A percentile compares a stretch with the other conserved stretches of the same genome.
Evolutionary conservation across 352 stramenopile genomes (phyloP).

Genomic region (Aphanomyces euteiches): DNA sequence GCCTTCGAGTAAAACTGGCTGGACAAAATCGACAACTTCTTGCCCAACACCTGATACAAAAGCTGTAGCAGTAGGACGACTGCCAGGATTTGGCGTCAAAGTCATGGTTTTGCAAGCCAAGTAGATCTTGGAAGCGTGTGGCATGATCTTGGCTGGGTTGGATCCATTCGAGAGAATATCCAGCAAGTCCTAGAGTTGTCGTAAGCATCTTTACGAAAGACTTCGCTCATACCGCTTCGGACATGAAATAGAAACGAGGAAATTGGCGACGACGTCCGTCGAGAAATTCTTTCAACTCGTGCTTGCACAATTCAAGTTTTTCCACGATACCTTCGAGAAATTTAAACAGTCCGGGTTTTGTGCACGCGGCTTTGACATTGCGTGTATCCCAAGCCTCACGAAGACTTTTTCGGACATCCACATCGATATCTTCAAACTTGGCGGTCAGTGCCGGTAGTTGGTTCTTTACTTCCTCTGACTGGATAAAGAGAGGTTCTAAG

Average conservation of each 20-base stretch:
- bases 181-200: slow-evolving; percentile 84
- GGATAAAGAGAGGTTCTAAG: slow-evolving; percentile 94
- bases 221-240: slow-evolving; percentile 40
- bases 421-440: slow-evolving; percentile 93
- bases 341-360: slow-evolving; percentile 80
- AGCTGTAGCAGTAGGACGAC: slow-evolving; percentile 78
- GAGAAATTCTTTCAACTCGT: slow-evolving; percentile 93
- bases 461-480: slow-evolving; percentile 95
- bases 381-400: slow-evolving; percentile 80
- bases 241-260: slow-evolving; percentile 92
- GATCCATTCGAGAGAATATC: slow-evolving; percentile 96
- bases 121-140: slow-evolving; percentile 95
- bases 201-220: slow-evolving; percentile 35
- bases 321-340: slow-evolving; percentile 90
- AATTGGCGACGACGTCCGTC: slow-evolving; percentile 92
- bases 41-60: slow-evolving; percentile 94
- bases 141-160: slow-evolving; percentile 91
- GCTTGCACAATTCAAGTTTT: slow-evolving; percentile 93
- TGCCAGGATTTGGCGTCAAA: slow-evolving; percentile 55
- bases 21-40: slow-evolving; percentile 91
- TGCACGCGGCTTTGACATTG: slow-evolving; percentile 90
- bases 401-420: slow-evolving; percentile 87
- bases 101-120: slow-evolving; percentile 91
- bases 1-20: slow-evolving; percentile 88
- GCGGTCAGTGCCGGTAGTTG: slow-evolving; percentile 92